Conservation (phyloP, 73 alveolate species). For the Urostyla sp. region DNA sequence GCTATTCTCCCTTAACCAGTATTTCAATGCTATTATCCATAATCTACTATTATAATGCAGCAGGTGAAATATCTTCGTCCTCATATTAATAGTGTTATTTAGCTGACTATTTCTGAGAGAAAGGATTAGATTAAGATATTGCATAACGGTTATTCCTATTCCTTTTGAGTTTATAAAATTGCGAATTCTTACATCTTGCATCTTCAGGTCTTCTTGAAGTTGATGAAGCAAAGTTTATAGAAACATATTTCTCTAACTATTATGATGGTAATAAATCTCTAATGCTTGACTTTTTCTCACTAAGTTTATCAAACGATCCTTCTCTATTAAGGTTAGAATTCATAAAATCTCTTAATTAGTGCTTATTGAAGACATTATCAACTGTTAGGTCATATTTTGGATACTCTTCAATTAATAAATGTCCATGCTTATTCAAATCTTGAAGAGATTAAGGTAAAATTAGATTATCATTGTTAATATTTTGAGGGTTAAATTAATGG, state of each 20-base stretch:
- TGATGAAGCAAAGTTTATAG: slow-evolving; percentile 8
- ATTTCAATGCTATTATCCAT: too few species aligned
- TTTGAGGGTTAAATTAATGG: slow-evolving; percentile 57
- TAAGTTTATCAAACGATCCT: neutral
- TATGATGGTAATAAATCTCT: slow-evolving; percentile 26
- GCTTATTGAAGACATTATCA: slow-evolving; percentile 19
- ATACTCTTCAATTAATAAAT: neutral
- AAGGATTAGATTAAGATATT: too few species aligned
- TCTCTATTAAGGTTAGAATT: neutral
- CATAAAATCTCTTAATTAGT: neutral
- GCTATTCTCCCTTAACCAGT: too few species aligned
- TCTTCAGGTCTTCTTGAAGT: neutral
- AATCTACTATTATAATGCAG: too few species aligned
- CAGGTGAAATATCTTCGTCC: neutral
- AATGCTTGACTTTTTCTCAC: neutral
- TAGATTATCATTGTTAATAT: slow-evolving; percentile 49
- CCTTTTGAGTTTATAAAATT: neutral
- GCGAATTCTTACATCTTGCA: neutral
- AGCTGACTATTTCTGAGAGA: too few species aligned
- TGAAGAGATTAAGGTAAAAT: slow-evolving; percentile 48
- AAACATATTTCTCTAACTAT: slow-evolving; percentile 16
- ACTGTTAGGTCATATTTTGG: slow-evolving; percentile 26
- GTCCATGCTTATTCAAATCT: slow-evolving; percentile 3
- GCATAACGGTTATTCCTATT: neutral
- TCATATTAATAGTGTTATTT: neutral